Conservation (phyloP, 106 monocot genomes). For the Posidonia australis region DNA sequence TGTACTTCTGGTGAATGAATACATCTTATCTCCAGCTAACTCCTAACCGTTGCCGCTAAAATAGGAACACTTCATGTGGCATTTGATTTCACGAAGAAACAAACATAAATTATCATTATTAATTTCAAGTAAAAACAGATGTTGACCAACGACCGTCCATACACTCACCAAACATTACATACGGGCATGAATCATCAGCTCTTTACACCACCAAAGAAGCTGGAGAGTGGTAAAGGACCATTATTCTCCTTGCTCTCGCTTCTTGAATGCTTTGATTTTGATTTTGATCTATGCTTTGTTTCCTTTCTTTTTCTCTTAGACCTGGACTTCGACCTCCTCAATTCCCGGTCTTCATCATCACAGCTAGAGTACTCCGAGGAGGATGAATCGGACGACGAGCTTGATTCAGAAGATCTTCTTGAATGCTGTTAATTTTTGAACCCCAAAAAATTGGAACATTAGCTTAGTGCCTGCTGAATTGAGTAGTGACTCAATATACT, state of each 20-base stretch:
- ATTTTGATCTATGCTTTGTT: neutral
- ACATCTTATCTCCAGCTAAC: too few species aligned
- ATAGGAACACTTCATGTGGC: neutral
- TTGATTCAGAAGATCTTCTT: conserved; percentile 16
- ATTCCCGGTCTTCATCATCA: conserved; percentile 7
- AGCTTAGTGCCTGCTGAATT: neutral
- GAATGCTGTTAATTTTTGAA: conserved; percentile 5
- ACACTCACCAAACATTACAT: neutral
- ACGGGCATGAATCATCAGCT: neutral
- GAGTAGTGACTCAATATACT: neutral
- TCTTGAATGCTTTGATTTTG: conserved; percentile 1
- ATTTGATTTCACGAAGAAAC: neutral
- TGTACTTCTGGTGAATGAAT: too few species aligned
- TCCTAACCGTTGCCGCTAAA: too few species aligned
- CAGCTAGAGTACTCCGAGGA: conserved; percentile 13
- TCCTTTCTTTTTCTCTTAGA: conserved; percentile 1
- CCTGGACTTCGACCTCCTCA: neutral
- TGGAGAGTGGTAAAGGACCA: conserved; percentile 4
- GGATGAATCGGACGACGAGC: conserved; percentile 18
- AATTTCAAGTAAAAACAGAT: neutral
- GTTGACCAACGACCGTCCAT: neutral
- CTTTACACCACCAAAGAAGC: conserved; percentile 1
- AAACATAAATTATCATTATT: neutral
- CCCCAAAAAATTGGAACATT: neutral
- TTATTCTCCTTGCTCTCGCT: neutral